A percentile compares a stretch with the other conserved stretches of the same genome.
These are phyloP conservation scores for Oryza rufipogon DNA, from an alignment of 176 grass and related monocot genomes.

Conservation along the genomic window DNA sequence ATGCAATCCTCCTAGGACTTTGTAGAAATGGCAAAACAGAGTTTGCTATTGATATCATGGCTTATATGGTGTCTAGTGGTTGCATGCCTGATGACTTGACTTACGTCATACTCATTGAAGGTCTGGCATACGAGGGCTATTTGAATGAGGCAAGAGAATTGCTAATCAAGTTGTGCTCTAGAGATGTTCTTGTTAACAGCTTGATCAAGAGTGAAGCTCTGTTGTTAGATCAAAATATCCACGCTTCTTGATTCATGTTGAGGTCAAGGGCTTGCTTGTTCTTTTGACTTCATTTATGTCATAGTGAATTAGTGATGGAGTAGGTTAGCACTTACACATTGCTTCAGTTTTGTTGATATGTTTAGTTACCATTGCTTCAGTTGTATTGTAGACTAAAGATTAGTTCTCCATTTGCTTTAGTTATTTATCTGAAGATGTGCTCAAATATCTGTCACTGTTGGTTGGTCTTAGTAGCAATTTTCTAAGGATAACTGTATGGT, in stretches of 20 bases:
- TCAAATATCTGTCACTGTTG: conserved; percentile 21
- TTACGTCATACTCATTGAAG: conserved; percentile 68
- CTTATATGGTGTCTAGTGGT: conserved; percentile 65
- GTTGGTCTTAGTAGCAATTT: conserved; percentile 12
- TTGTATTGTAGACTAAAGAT: conserved; percentile 42
- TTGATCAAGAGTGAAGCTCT: conserved; percentile 49
- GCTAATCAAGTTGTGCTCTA: conserved; percentile 51
- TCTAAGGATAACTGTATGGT: background rate
- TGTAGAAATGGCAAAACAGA: conserved; percentile 64
- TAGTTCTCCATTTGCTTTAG: conserved; percentile 21
- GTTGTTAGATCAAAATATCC: conserved; percentile 41
- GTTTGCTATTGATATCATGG: conserved; percentile 63
- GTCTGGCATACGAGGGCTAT: conserved; percentile 60
- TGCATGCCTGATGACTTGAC: conserved; percentile 69
- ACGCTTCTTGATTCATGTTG: conserved; percentile 35
- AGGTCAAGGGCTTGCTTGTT: conserved; percentile 8
- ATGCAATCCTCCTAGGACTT: conserved; percentile 54
- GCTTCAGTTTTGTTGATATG: conserved; percentile 50
- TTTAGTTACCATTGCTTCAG: conserved; percentile 38
- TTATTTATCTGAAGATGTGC: conserved; percentile 10
- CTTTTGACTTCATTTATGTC: conserved; percentile 34
- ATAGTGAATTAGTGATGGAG: conserved; percentile 29
- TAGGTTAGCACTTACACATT: conserved; percentile 46
- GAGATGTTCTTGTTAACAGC: conserved; percentile 59
- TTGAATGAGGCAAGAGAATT: conserved; percentile 61